phyloP scores from a whole-genome alignment of 345 rosid genomes.

The Balakata baccata region DNA sequence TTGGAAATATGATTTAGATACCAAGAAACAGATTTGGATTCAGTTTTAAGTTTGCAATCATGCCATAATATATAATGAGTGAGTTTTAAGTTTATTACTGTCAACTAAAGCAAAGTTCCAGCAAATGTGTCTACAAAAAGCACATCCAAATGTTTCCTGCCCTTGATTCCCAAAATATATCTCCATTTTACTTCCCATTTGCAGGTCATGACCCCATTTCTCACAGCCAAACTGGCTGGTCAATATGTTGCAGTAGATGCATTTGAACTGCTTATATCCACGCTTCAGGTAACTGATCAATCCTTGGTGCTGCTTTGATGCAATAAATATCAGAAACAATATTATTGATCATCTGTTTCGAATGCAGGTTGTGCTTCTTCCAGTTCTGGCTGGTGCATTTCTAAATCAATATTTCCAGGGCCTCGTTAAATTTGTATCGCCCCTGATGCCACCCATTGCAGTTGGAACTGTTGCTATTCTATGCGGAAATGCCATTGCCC shows the following conservation, averaged over 20 bases:
- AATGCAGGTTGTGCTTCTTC: conserved; percentile 79
- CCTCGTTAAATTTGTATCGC: conserved; percentile 70
- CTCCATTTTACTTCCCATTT: conserved; percentile 15
- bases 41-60: neutral
- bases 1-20: neutral
- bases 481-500: conserved; percentile 78
- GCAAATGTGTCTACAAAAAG: conserved; percentile 1
- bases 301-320: neutral
- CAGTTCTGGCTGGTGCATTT: conserved; percentile 49
- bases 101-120: neutral
- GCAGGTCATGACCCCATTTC: conserved; percentile 87
- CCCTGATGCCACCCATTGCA: conserved; percentile 78
- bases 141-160: neutral
- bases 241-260: conserved; percentile 88
- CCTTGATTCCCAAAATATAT: neutral
- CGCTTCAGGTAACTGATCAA: conserved; percentile 57
- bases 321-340: neutral
- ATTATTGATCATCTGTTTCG: neutral
- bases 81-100: neutral
- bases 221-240: conserved; percentile 79
- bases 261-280: conserved; percentile 57
- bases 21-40: neutral
- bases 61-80: neutral
- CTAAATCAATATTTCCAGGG: conserved; percentile 56
- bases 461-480: conserved; percentile 77